phyloP scores from a whole-genome alignment of 176 grass and related monocot species.

The Dendrocalamus sinicus region DNA sequence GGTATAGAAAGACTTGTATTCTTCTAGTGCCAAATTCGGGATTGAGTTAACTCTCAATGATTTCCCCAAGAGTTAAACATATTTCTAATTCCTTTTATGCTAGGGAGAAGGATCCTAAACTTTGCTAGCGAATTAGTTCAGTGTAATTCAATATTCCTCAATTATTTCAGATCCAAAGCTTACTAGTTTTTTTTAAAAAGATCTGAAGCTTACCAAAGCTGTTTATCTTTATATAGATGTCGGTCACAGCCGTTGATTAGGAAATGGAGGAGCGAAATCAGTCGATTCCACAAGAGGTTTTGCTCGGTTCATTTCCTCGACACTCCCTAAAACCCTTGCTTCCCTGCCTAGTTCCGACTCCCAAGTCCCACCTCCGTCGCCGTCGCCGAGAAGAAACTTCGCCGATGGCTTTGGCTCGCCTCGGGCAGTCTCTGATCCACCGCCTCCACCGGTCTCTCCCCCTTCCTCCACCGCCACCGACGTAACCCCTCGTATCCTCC shows the following conservation, averaged over 20 bases:
- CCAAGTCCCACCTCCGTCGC: background rate
- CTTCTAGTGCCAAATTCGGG: too few species aligned
- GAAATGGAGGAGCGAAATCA: background rate
- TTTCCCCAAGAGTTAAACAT: too few species aligned
- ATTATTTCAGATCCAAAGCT: background rate
- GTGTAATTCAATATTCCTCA: background rate
- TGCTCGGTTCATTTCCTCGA: background rate
- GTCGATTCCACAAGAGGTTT: background rate
- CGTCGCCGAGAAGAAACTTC: slow-evolving; percentile 24
- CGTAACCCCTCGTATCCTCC: slow-evolving; percentile 24
- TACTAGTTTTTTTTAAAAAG: background rate
- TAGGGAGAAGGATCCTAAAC: too few species aligned
- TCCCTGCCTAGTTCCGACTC: background rate
- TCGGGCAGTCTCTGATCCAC: slow-evolving; percentile 38
- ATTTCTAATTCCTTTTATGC: too few species aligned
- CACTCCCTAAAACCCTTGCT: slow-evolving; percentile 38
- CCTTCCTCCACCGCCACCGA: background rate
- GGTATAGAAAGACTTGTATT: too few species aligned
- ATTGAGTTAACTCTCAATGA: too few species aligned
- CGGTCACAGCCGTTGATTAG: background rate
- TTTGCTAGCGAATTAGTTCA: background rate
- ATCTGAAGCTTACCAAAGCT: background rate
- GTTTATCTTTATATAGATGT: background rate
- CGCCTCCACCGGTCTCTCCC: slow-evolving; percentile 38
- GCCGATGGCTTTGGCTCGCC: slow-evolving; percentile 54